Evolutionary conservation across 108 stramenopile species (phyloP), one percentile per base, ranked within the genome.

Genomic region (Skeletonema tropicum): DNA sequence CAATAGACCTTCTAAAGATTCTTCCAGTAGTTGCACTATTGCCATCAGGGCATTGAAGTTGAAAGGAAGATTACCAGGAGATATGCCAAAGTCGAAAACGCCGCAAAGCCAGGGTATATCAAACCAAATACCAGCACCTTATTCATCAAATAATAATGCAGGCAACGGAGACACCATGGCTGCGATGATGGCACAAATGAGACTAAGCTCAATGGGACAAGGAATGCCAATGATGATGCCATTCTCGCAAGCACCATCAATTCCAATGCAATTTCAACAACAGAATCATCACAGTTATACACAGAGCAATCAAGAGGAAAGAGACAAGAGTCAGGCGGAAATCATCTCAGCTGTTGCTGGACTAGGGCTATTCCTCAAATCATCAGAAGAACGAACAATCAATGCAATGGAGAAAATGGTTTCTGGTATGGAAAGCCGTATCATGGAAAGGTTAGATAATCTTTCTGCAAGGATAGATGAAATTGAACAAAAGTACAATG

Each of bases 341-440:
- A 55, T 80, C 41, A 68, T 80, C 49, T 62, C 71, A 9, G 68
- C 79, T n/a, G 52, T 80, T 38, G 72, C 68, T 36, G 79, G 79
- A 32, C 60, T 80, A 35, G 79, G 79, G 55, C 62, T 80, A 32
- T 80, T 80, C 52, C 62, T 80, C 19, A 80, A 73, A 46, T 73
- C 71, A 30, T 80, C 73, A 1, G 79, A 80, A 62, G 79, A 80
- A 26, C 58, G 71, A 68, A 70, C 60, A 26, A 63, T 32, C 29
- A 68, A 62, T 11, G 49, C 64, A 49, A 14, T 81, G 11, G 73
- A 81, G 42, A 38, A 38, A 13, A 69, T 64, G 61, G 41, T 81
- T 0, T 25, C 32, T 26, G 52, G 58, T 25, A 74, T 81, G 73
- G 80, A 81, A 65, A 35, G 33, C 41, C 73, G 73, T 30, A 74